phyloP scores from a whole-genome alignment of 495 filamentous ascomycete genomes.

The Hyaloscypha bicolor region DNA sequence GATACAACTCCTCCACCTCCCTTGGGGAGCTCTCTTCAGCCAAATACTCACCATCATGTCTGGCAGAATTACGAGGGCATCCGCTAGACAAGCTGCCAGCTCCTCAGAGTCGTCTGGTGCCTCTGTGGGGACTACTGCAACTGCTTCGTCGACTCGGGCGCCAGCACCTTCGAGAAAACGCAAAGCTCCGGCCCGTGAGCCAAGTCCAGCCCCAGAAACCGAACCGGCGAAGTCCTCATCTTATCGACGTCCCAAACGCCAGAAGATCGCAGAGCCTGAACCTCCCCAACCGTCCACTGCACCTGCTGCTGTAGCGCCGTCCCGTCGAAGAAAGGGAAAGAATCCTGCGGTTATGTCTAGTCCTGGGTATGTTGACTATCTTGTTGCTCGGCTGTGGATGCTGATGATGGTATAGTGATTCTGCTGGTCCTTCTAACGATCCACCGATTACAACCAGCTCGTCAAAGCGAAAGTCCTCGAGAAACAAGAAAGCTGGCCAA shows the following conservation, averaged over 20 bases:
- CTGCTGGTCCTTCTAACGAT: constrained; percentile 39
- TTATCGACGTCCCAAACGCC: constrained; percentile 57
- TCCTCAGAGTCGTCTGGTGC: constrained; percentile 45
- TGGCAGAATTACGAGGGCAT: constrained; percentile 77
- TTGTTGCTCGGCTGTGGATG: constrained; percentile 22
- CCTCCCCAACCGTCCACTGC: constrained; percentile 31
- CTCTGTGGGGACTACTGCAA: constrained; percentile 44
- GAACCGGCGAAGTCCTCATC: constrained; percentile 47
- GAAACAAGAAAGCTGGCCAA: constrained; percentile 59
- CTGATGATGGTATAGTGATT: constrained; percentile 32
- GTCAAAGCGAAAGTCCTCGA: constrained; percentile 68
- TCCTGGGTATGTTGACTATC: constrained; percentile 62
- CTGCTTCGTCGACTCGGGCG: constrained; percentile 36
- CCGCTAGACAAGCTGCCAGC: constrained; percentile 70
- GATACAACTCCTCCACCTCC: constrained; percentile 4
- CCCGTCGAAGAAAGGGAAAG: constrained; percentile 64
- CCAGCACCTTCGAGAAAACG: constrained; percentile 51
- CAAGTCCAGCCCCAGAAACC: constrained; percentile 42
- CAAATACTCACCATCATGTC: constrained; percentile 52
- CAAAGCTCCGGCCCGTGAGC: constrained; percentile 52
- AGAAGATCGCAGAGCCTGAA: constrained; percentile 39
- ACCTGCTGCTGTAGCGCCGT: constrained; percentile 36
- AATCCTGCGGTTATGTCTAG: constrained; percentile 76
- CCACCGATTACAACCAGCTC: constrained; percentile 35
- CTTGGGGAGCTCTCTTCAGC: constrained; percentile 7